Conservation (phyloP, 108 stramenopile species). For the Seminavis robusta region DNA sequence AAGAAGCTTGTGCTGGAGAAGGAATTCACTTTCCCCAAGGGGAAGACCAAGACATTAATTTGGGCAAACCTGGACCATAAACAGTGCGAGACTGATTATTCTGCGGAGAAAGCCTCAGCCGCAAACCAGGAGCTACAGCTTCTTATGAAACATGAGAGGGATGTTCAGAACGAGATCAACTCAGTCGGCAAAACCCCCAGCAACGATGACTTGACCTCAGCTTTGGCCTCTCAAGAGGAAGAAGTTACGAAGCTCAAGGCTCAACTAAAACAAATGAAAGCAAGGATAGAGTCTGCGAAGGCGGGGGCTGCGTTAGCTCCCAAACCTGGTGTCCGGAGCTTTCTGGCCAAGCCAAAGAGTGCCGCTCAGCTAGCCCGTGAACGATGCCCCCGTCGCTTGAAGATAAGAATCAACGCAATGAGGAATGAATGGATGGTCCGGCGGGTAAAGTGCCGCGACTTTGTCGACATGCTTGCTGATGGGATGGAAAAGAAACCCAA, state of each 20-base stretch:
- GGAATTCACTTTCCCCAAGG: slow-evolving; percentile 51
- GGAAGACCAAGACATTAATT: slow-evolving; percentile 56
- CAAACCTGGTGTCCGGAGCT: slow-evolving; percentile 5
- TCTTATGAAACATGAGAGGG: slow-evolving; percentile 19
- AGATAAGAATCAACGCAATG: slow-evolving; percentile 72
- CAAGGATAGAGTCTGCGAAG: slow-evolving; percentile 17
- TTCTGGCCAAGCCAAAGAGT: slow-evolving; percentile 5
- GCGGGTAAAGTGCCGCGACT: slow-evolving; percentile 79
- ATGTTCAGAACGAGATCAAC: slow-evolving; percentile 27
- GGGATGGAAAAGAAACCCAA: slow-evolving; percentile 84
- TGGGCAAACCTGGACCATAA: slow-evolving; percentile 57
- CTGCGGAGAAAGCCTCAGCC: slow-evolving; percentile 31
- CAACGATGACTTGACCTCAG: slow-evolving; percentile 46
- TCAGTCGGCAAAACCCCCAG: slow-evolving; percentile 38
- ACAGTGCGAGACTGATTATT: slow-evolving; percentile 9
- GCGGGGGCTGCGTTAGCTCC: not conserved
- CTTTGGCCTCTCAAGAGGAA: slow-evolving; percentile 24
- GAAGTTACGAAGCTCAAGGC: slow-evolving; percentile 27
- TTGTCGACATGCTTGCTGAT: slow-evolving; percentile 77
- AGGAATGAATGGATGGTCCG: slow-evolving; percentile 66
- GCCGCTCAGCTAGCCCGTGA: slow-evolving; percentile 18
- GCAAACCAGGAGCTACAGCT: slow-evolving; percentile 16
- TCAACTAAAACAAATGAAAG: slow-evolving; percentile 25
- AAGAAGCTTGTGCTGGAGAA: slow-evolving; percentile 62
- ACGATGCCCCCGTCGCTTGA: slow-evolving; percentile 29